Evolutionary conservation across 306 rosid genomes (phyloP).

Genomic region (Prinsepia uniflora): DNA sequence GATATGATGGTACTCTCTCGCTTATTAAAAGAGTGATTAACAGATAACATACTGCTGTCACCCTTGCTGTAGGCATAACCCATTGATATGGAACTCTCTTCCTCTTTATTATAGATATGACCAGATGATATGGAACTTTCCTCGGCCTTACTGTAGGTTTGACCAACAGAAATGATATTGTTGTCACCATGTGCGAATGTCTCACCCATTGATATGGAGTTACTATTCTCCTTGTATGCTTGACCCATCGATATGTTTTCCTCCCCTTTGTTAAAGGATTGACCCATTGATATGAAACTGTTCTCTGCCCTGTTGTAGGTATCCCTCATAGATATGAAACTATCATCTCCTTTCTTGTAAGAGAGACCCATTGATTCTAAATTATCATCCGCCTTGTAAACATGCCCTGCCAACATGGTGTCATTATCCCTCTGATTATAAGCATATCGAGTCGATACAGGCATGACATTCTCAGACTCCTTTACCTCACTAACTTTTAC

Average conservation of each 20-base stretch:
- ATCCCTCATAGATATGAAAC: slow-evolving; percentile 32
- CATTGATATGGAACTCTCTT: slow-evolving; percentile 29
- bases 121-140: slow-evolving; percentile 35
- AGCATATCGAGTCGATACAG: slow-evolving; percentile 34
- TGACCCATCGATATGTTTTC: slow-evolving; percentile 26
- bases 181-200: slow-evolving; percentile 36
- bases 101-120: slow-evolving; percentile 39
- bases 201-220: slow-evolving; percentile 31
- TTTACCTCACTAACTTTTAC: slow-evolving; percentile 65
- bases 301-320: slow-evolving; percentile 41
- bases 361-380: slow-evolving; percentile 39
- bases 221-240: slow-evolving; percentile 29
- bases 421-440: slow-evolving; percentile 37
- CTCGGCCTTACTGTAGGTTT: slow-evolving; percentile 36
- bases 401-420: slow-evolving; percentile 26
- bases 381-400: slow-evolving; percentile 28
- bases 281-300: slow-evolving; percentile 47
- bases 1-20: slow-evolving; percentile 76
- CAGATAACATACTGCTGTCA: slow-evolving; percentile 30
- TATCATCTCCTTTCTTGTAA: slow-evolving; percentile 45
- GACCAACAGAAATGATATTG: slow-evolving; percentile 46
- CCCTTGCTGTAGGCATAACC: slow-evolving; percentile 30
- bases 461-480: slow-evolving; percentile 55
- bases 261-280: slow-evolving; percentile 38
- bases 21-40: slow-evolving; percentile 43